A percentile compares a stretch with the other conserved stretches of the same genome.
phyloP scores from a whole-genome alignment of 129 eudicot species.

The Saussurea involucrata region DNA sequence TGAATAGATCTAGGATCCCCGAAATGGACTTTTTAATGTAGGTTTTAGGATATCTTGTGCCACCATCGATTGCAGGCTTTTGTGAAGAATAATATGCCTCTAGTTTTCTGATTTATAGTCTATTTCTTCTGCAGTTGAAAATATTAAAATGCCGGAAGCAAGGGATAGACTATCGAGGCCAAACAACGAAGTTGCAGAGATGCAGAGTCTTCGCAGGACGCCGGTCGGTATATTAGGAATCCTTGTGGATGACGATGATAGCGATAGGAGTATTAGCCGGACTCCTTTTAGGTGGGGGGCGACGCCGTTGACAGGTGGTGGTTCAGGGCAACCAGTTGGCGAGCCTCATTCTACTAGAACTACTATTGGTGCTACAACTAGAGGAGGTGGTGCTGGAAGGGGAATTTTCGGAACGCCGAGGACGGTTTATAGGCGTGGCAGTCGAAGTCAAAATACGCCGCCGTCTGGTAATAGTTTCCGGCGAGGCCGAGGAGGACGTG shows the following conservation, averaged over 20 bases:
- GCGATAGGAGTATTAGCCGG: background rate
- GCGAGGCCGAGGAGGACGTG: slow-evolving; percentile 30
- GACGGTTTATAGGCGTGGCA: slow-evolving; percentile 28
- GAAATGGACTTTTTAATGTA: no score
- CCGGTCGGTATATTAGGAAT: slow-evolving; percentile 10
- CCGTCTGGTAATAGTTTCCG: slow-evolving; percentile 14
- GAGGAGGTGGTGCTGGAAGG: slow-evolving; percentile 26
- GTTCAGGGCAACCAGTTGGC: slow-evolving; percentile 19
- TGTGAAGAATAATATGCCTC: background rate
- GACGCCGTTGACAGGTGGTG: slow-evolving; percentile 38
- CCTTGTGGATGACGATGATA: slow-evolving; percentile 21
- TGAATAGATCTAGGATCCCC: background rate
- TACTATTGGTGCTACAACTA: background rate
- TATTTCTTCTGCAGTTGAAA: slow-evolving; percentile 9
- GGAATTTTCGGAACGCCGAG: slow-evolving; percentile 37
- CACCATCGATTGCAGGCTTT: background rate
- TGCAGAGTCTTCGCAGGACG: slow-evolving; percentile 19
- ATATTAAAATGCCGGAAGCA: slow-evolving; percentile 47
- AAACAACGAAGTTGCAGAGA: slow-evolving; percentile 30
- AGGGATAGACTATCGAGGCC: slow-evolving; percentile 60
- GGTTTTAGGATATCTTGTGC: no score
- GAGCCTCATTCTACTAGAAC: slow-evolving; percentile 15
- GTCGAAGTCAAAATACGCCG: slow-evolving; percentile 41
- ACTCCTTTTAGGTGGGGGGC: slow-evolving; percentile 52
- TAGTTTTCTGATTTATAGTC: background rate